Evolutionary conservation across 2,329 filamentous ascomycete species (phyloP), one percentile per base, ranked within the genome.

Genomic region (Daldinia eschscholtzii): DNA sequence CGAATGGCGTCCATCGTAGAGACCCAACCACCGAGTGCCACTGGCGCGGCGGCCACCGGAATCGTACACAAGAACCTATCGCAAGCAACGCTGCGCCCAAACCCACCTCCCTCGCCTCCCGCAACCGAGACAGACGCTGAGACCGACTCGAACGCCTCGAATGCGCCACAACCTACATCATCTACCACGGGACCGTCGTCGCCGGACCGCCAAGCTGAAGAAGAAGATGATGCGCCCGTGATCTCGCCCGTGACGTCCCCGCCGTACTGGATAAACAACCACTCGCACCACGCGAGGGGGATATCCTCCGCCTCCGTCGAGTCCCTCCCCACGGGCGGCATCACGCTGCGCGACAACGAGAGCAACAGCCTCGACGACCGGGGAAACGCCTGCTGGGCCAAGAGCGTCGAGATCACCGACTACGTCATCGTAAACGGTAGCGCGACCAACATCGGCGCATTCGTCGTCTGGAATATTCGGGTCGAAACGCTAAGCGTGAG

Each of bases 381-480:
- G 41, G 76, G 74, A 3, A 70, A 66, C 42, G 87, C 87, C 12
- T 91, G 88, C 79, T 91, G 89, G 89, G 89, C 89, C 33, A 86
- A 83, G 79, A 89, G 87, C 76, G 89, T 90, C 61, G 83, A 87
- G 71, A 84, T 91, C 46, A 82, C 84, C 41, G 86, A 88, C 75
- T 81, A 87, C 76, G 86, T 86, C 10, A 74, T 88, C 20, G 84
- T 91, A 52, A 87, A 88, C 66, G 84, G 86, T 57, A 85, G 85
- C 70, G 79, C 84, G 39, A 87, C 84, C 13, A 87, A 84, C 72
- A 85, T 89, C 30, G 95, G 95, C n/a, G 92, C 94, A 1, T 99
- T 98, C 82, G 93, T 98, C 1, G 94, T 97, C 6, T 99, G 93
- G 93, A 96, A 93, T 77, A 94, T 96, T 76, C 89, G 87, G 55